Evolutionary conservation across 441 rosid species (phyloP).

Genomic region (Populus trichocarpa): DNA sequence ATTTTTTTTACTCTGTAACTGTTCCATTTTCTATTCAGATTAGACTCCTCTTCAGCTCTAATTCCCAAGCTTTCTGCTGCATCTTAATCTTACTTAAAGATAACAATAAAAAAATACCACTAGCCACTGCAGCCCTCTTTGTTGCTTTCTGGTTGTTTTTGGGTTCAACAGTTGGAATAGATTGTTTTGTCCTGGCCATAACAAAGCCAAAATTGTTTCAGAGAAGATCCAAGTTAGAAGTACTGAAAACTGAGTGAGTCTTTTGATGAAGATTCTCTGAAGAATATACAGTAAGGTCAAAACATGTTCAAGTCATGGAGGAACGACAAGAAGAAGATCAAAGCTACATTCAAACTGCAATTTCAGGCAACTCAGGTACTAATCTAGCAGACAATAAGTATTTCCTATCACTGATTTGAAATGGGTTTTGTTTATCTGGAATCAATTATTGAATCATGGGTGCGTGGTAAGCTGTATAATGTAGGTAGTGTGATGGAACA

Average conservation of each 20-base stretch:
- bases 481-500: neutral
- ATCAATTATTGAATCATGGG: neutral
- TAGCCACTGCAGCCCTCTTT: conserved; percentile 35
- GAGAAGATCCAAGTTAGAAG: conserved; percentile 15
- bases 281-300: conserved; percentile 12
- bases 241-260: conserved; percentile 19
- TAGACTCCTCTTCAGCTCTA: conserved; percentile 13
- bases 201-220: conserved; percentile 14
- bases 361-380: conserved; percentile 79
- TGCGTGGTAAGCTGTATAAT: neutral
- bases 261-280: conserved; percentile 28
- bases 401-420: neutral
- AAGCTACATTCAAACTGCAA: conserved; percentile 72
- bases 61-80: conserved; percentile 1
- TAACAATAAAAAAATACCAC: conserved; percentile 26
- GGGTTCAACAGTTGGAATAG: conserved; percentile 16
- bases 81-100: conserved; percentile 14
- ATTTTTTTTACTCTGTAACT: conserved; percentile 22
- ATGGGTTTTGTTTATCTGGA: conserved; percentile 1
- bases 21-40: conserved; percentile 9
- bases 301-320: conserved; percentile 87
- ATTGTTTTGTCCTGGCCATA: conserved; percentile 20
- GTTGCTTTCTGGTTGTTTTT: conserved; percentile 15
- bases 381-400: conserved; percentile 9
- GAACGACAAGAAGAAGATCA: conserved; percentile 71